These are phyloP conservation scores for Spencermartinsiella ligniputridi DNA, from an alignment of 1,139 yeast genomes.

Conservation along the genomic window DNA sequence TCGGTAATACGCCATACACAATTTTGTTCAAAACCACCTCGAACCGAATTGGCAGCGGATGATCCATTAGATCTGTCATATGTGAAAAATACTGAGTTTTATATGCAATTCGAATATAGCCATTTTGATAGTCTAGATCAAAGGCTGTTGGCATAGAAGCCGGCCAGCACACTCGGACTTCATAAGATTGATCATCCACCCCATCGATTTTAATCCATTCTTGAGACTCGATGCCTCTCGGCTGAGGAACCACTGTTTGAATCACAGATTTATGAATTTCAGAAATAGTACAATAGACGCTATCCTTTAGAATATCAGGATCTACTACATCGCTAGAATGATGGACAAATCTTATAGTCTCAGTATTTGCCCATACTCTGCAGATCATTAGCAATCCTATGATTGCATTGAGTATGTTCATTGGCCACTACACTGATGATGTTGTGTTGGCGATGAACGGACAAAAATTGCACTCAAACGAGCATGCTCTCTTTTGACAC, in stretches of 20 bases:
- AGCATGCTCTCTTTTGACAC: too few relatives aligned
- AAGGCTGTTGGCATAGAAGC: constrained; percentile 33
- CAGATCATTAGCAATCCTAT: neutral
- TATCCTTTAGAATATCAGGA: neutral
- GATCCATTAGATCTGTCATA: constrained; percentile 12
- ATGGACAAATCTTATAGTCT: constrained; percentile 8
- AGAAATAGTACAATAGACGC: neutral
- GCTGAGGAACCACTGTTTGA: constrained; percentile 1
- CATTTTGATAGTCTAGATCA: constrained; percentile 19
- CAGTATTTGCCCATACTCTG: constrained; percentile 10
- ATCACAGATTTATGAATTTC: constrained; percentile 1
- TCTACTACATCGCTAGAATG: neutral
- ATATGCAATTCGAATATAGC: constrained; percentile 16
- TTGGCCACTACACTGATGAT: neutral
- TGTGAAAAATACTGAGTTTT: constrained; percentile 20
- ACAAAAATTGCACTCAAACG: too few relatives aligned
- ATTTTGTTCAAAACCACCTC: constrained; percentile 24
- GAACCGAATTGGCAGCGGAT: constrained; percentile 21
- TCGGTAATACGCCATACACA: constrained; percentile 22
- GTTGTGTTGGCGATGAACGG: neutral
- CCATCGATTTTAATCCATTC: constrained; percentile 8
- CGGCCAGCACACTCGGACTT: constrained; percentile 36
- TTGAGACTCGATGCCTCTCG: neutral
- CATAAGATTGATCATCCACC: constrained; percentile 18
- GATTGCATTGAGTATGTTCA: neutral